Percentiles rank a stretch among this genome's conserved stretches.
These are phyloP conservation scores for Ilex aquifolium DNA, from an alignment of 257 asterid genomes.

Conservation along the genomic window DNA sequence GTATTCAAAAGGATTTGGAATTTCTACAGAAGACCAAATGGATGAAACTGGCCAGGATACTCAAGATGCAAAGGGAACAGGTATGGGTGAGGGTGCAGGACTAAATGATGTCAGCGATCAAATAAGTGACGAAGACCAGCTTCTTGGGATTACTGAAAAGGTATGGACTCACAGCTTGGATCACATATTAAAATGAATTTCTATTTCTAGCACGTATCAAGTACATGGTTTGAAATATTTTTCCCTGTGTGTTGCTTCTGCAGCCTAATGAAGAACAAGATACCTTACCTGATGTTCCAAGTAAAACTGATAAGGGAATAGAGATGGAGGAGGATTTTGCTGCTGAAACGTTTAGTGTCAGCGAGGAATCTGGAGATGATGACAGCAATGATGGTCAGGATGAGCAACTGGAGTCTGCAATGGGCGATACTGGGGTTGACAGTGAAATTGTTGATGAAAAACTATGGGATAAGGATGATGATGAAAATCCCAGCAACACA, in stretches of 20 bases:
- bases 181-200: background rate
- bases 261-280: constrained; percentile 56
- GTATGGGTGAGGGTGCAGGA: constrained; percentile 94
- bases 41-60: constrained; percentile 37
- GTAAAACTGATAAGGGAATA: constrained; percentile 69
- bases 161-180: constrained; percentile 26
- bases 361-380: constrained; percentile 75
- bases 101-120: constrained; percentile 82
- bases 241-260: constrained; percentile 17
- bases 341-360: constrained; percentile 57
- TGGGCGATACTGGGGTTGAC: constrained; percentile 71
- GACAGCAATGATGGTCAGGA: constrained; percentile 46
- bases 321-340: constrained; percentile 92
- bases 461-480: constrained; percentile 40
- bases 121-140: constrained; percentile 89
- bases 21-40: constrained; percentile 44
- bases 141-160: constrained; percentile 61
- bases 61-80: constrained; percentile 80
- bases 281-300: constrained; percentile 43
- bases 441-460: constrained; percentile 79
- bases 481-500: constrained; percentile 26
- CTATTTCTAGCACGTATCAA: background rate
- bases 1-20: constrained; percentile 74
- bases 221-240: background rate
- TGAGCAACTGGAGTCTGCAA: constrained; percentile 67